These are phyloP conservation scores for Lenwebbia sp. DNA, from an alignment of 345 rosid genomes.

Conservation along the genomic window DNA sequence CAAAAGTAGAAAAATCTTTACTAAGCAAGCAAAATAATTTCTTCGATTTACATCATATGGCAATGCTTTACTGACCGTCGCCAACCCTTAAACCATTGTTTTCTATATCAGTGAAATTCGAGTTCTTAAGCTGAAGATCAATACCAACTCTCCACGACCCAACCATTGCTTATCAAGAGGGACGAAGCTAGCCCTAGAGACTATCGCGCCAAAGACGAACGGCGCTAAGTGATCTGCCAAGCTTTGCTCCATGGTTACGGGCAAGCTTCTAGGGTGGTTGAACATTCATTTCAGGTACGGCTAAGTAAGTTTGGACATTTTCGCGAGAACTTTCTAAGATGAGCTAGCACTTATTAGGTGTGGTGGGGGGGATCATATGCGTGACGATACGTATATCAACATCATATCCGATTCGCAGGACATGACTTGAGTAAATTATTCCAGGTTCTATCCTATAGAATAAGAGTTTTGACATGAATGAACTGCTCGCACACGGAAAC, in stretches of 20 bases:
- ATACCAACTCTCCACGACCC: neutral
- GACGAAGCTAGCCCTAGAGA: neutral
- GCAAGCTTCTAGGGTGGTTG: neutral
- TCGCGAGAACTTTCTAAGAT: neutral
- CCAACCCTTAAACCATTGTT: no score
- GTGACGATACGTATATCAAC: neutral
- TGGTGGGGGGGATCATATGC: no score
- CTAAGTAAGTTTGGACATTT: no score
- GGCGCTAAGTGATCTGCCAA: no score
- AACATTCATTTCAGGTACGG: no score
- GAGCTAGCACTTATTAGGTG: neutral
- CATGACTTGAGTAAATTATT: neutral
- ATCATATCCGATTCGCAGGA: neutral
- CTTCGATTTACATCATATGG: neutral
- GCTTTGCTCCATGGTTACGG: neutral
- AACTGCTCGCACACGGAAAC: neutral
- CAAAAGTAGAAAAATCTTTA: neutral
- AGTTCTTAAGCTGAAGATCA: neutral
- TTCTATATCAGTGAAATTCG: no score
- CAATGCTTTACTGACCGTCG: neutral
- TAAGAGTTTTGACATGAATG: neutral
- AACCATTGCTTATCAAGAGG: neutral
- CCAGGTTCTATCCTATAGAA: neutral
- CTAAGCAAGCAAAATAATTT: neutral
- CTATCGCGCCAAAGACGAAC: neutral